Evolutionary conservation across 352 stramenopile species (phyloP).

Genomic region (Phytophthora multivora): DNA sequence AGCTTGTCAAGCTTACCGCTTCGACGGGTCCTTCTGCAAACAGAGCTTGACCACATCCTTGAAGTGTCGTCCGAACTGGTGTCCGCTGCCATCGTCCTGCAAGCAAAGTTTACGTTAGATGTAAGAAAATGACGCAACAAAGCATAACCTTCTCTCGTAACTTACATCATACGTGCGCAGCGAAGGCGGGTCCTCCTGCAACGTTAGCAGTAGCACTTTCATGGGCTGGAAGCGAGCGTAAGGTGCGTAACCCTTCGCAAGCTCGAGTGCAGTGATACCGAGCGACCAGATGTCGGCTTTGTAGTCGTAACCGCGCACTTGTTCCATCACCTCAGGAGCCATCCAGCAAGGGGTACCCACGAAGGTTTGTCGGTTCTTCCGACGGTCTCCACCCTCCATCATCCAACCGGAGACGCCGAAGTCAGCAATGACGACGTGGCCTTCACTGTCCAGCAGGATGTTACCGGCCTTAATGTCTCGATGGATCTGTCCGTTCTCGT

Average conservation of each 20-base stretch:
- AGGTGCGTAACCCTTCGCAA: conserved; percentile 98
- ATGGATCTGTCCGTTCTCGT: conserved; percentile 99
- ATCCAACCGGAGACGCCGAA: conserved; percentile 99
- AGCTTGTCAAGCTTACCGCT: conserved; percentile 51
- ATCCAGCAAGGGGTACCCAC: conserved; percentile 98
- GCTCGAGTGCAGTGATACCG: conserved; percentile 98
- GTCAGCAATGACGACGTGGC: conserved; percentile 97
- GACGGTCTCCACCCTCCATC: conserved; percentile 93
- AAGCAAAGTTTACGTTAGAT: conserved; percentile 10
- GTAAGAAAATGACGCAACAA: background rate
- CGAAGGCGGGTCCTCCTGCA: conserved; percentile 96
- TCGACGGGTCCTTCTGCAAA: conserved; percentile 87
- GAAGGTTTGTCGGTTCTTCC: conserved; percentile 97
- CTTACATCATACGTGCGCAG: conserved; percentile 89
- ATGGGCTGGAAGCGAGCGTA: conserved; percentile 98
- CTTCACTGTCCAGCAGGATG: conserved; percentile 93
- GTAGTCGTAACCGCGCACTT: conserved; percentile 92
- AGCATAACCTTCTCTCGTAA: background rate
- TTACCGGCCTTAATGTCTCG: conserved; percentile 99
- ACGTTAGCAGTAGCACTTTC: conserved; percentile 97
- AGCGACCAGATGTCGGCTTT: conserved; percentile 99
- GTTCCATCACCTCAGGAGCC: conserved; percentile 94
- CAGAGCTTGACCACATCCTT: conserved; percentile 91
- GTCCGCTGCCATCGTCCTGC: conserved; percentile 79
- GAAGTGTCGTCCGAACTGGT: conserved; percentile 88